Base-by-base conservation (phyloP, 768 basidiomycete species). In the Leccinum longicurvipes region DNA sequence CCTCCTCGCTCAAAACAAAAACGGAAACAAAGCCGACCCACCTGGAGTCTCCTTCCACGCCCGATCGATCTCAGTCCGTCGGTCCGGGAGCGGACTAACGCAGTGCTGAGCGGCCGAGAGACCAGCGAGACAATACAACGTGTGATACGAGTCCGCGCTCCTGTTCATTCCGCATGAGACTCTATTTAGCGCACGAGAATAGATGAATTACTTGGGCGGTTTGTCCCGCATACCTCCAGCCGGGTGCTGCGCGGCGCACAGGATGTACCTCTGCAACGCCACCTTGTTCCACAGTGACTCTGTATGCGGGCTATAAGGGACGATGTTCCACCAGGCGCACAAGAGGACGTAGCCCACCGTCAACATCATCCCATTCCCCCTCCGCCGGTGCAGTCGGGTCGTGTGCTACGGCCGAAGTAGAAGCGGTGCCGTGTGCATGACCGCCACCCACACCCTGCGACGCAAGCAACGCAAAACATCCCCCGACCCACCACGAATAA, bases 401-500 rank as follows among this genome's bases (percentile, higher is more conserved):
- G n/a, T 24, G 44, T 24, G 17, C 47, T 17, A n/a, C 12, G 21
- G 41, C 21, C 4, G 21, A 19, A 42, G 34, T 36, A 36, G 17
- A 36, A 36, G 34, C 8, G 17, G 34, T 4, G 34, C 17, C 1
- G 7, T 17, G 32, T 8, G 32, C 17, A 36, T 36, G 34, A 36
- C 34, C 34, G 34, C 73, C 69, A 61, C 76, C 73, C 60, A 80
- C 17, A 64, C 77, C 53, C 57, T 84, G 63, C 25, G 82, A 83
- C 55, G 91, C 90, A 0, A 97, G 73, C 8, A 98, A 73, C 0
- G 82, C 78, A 67, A 97, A 91, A 15, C 88, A 80, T 0, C 95
- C 95, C 2, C 92, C 97, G 23, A 93, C 91, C 97, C 96, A 99
- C 97, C 97, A 99, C n/a, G 89, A 87, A 72, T 99, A 99, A 72